These are phyloP conservation scores for Backusella liffmaniae DNA, from an alignment of 192 early-diverging fungal genomes.

Conservation along the genomic window DNA sequence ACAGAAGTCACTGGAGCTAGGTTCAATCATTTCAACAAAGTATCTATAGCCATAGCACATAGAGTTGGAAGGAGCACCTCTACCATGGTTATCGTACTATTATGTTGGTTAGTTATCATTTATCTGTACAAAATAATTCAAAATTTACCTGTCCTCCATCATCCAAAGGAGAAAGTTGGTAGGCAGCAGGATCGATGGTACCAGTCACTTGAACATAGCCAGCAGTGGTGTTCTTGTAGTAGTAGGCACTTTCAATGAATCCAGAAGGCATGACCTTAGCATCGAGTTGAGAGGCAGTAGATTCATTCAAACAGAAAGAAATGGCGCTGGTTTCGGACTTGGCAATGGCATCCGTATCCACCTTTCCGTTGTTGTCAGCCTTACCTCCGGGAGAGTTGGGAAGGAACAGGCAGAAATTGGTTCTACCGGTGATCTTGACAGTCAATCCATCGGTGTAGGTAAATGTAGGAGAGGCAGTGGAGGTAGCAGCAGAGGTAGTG, in stretches of 20 bases:
- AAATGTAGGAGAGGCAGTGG: not conserved
- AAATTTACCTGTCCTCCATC: slow-evolving; percentile 29
- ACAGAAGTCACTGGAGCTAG: slow-evolving; percentile 33
- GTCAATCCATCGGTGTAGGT: slow-evolving; percentile 20
- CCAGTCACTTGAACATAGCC: slow-evolving; percentile 40
- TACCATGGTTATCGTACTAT: slow-evolving; percentile 33
- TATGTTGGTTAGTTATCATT: not conserved
- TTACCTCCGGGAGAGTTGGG: slow-evolving; percentile 35
- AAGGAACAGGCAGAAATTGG: slow-evolving; percentile 38
- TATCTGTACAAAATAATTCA: not conserved
- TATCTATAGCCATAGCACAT: slow-evolving; percentile 29
- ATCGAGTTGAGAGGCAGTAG: slow-evolving; percentile 10
- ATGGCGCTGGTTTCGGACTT: slow-evolving; percentile 38
- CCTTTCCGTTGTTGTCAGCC: slow-evolving; percentile 15
- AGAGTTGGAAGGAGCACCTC: slow-evolving; percentile 22
- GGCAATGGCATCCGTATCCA: slow-evolving; percentile 36
- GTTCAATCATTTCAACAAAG: slow-evolving; percentile 40
- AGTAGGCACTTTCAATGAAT: slow-evolving; percentile 25
- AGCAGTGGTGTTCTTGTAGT: slow-evolving; percentile 27
- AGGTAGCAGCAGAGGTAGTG: not conserved
- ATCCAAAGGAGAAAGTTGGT: slow-evolving; percentile 22
- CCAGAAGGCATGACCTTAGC: slow-evolving; percentile 36
- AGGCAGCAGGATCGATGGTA: slow-evolving; percentile 24
- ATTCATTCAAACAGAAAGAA: slow-evolving; percentile 37
- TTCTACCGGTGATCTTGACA: slow-evolving; percentile 8